Evolutionary conservation across 73 alveolate species (phyloP).

Genomic region (Diophrys sp.): DNA sequence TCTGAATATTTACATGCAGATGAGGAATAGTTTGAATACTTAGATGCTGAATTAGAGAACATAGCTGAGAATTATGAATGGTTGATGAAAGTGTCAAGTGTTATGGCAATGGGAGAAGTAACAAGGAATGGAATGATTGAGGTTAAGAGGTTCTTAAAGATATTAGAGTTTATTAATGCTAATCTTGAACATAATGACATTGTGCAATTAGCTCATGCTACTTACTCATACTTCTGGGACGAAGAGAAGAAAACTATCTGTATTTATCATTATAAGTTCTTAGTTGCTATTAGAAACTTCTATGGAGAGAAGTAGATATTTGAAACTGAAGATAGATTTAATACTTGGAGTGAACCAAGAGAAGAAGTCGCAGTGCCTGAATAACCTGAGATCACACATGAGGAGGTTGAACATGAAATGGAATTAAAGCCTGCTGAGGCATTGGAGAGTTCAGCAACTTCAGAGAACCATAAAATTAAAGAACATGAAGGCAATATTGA

Average conservation of each 20-base stretch:
- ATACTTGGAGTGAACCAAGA: not conserved
- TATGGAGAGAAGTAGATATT: not conserved
- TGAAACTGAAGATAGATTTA: conserved; percentile 5
- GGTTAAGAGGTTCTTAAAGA: conserved; percentile 14
- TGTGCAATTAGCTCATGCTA: conserved; percentile 2
- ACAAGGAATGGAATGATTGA: conserved; percentile 26
- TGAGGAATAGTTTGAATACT: not conserved
- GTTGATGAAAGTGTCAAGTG: conserved; percentile 14
- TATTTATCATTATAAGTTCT: conserved; percentile 9
- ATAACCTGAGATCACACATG: not conserved
- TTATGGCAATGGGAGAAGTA: conserved; percentile 18
- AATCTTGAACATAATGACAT: not conserved
- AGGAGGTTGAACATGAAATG: not conserved
- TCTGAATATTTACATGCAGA: not conserved
- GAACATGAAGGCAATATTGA: not conserved
- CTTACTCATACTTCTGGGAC: conserved; percentile 5
- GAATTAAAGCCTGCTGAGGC: not conserved
- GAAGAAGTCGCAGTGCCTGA: not conserved
- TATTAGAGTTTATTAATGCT: not conserved
- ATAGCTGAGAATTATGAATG: conserved; percentile 17
- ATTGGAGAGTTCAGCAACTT: not conserved
- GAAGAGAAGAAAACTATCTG: conserved; percentile 2
- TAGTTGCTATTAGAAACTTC: conserved; percentile 5
- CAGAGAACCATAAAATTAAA: not conserved
- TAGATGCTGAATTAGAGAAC: not conserved